A percentile compares a stretch with the other conserved stretches of the same genome.
Conservation (phyloP, 2,329 filamentous ascomycete genomes). For the Diplodia sapinea region DNA sequence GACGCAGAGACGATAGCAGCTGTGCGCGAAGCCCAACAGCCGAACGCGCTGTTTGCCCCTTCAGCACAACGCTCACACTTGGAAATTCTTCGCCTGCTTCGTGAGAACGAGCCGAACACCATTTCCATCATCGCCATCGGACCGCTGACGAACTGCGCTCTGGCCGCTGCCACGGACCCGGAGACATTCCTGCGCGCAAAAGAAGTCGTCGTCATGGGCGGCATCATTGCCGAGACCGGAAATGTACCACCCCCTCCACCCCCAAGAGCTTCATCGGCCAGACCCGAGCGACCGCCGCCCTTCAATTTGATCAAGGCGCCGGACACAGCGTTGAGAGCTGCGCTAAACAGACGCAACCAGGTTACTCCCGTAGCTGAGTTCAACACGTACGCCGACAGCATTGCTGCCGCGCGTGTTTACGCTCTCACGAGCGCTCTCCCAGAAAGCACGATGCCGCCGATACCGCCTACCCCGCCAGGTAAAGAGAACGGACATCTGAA, state of each 20-base stretch:
- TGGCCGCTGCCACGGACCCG: slow-evolving; percentile 86
- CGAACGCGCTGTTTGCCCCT: slow-evolving; percentile 69
- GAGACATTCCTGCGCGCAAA: slow-evolving; percentile 88
- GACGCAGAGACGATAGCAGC: slow-evolving; percentile 43
- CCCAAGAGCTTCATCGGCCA: slow-evolving; percentile 32
- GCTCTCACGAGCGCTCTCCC: slow-evolving; percentile 64
- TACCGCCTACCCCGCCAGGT: slow-evolving; percentile 52
- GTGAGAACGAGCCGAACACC: slow-evolving; percentile 79
- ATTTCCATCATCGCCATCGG: slow-evolving; percentile 91
- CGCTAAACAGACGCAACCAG: slow-evolving; percentile 49
- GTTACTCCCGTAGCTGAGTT: slow-evolving; percentile 86
- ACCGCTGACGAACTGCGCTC: slow-evolving; percentile 89
- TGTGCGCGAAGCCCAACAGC: slow-evolving; percentile 45
- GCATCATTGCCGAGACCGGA: slow-evolving; percentile 76
- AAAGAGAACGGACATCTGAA: slow-evolving; percentile 38
- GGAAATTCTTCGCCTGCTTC: slow-evolving; percentile 86
- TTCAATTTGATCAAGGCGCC: slow-evolving; percentile 50
- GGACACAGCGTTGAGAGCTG: slow-evolving; percentile 40
- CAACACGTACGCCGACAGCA: slow-evolving; percentile 85
- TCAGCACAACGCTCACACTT: slow-evolving; percentile 76
- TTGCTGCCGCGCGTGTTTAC: slow-evolving; percentile 56
- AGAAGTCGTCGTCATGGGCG: slow-evolving; percentile 95
- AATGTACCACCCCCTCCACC: slow-evolving; percentile 61
- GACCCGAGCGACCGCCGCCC: slow-evolving; percentile 41
- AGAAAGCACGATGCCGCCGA: slow-evolving; percentile 77